phyloP scores from a whole-genome alignment of 768 basidiomycete species.

The Lentinus tigrinus region DNA sequence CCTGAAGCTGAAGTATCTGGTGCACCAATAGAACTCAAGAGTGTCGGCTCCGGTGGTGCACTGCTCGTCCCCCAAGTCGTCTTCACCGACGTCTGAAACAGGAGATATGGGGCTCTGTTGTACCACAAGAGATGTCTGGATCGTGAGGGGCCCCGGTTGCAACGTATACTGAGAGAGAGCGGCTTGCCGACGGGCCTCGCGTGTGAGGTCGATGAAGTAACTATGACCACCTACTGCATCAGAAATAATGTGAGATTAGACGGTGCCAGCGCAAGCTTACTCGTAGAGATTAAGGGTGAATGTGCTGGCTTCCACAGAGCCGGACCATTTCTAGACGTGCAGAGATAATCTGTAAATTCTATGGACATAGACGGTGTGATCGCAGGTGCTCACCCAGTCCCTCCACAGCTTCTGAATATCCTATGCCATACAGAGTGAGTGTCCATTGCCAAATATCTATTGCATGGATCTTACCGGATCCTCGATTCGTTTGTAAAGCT shows the following conservation, averaged over 20 bases:
- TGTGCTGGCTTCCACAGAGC: neutral
- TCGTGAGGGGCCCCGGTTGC: neutral
- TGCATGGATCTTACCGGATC: neutral
- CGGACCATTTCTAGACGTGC: neutral
- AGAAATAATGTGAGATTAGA: neutral
- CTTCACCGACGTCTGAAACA: too few species aligned
- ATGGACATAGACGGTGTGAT: too few species aligned
- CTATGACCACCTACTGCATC: neutral
- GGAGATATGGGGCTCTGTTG: neutral
- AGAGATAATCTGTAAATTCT: neutral
- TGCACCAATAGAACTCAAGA: too few species aligned
- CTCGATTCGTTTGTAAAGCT: neutral
- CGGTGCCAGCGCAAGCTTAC: neutral
- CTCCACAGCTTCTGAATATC: conserved; percentile 3
- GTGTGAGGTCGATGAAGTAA: neutral
- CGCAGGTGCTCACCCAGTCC: neutral
- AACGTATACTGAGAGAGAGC: neutral
- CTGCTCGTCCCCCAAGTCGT: too few species aligned
- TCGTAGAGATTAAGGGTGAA: conserved; percentile 4
- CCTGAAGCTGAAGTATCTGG: neutral
- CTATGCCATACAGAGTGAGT: neutral
- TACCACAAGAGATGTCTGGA: neutral
- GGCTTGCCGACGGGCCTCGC: neutral
- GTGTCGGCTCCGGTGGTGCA: too few species aligned
- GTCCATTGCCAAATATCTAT: neutral